Evolutionary conservation across 306 rosid genomes (phyloP).

Genomic region (Rosa chinensis): DNA sequence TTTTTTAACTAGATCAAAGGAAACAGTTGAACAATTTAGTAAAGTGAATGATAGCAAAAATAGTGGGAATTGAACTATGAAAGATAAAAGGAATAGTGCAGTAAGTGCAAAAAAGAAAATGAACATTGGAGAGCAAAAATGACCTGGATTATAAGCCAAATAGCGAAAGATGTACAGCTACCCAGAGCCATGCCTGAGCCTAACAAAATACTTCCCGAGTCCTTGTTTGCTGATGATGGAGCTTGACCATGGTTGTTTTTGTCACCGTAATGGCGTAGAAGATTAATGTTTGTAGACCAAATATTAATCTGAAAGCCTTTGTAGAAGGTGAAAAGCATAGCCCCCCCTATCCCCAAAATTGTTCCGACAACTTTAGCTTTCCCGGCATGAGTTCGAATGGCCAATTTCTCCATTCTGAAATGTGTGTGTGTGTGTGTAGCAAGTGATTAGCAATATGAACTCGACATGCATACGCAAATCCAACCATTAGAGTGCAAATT

Average conservation of each 20-base stretch:
- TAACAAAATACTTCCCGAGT: background rate
- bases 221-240: background rate
- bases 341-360: conserved; percentile 25
- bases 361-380: conserved; percentile 18
- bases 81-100: background rate
- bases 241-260: background rate
- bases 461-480: background rate
- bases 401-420: conserved; percentile 20
- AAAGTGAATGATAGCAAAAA: background rate
- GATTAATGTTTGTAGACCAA: conserved; percentile 9
- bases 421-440: background rate
- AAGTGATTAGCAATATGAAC: background rate
- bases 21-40: background rate
- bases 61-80: background rate
- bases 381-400: conserved; percentile 5
- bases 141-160: conserved; percentile 30
- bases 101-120: background rate
- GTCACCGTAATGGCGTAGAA: background rate
- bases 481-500: background rate
- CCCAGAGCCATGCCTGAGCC: conserved; percentile 4
- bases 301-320: conserved; percentile 7
- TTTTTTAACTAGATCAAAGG: background rate
- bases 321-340: conserved; percentile 24
- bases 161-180: conserved; percentile 4
- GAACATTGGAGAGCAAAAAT: no score